Percentiles rank a stretch among this genome's conserved stretches.
Conservation (phyloP, 305 asterid species). For the Solanum chacoense region DNA sequence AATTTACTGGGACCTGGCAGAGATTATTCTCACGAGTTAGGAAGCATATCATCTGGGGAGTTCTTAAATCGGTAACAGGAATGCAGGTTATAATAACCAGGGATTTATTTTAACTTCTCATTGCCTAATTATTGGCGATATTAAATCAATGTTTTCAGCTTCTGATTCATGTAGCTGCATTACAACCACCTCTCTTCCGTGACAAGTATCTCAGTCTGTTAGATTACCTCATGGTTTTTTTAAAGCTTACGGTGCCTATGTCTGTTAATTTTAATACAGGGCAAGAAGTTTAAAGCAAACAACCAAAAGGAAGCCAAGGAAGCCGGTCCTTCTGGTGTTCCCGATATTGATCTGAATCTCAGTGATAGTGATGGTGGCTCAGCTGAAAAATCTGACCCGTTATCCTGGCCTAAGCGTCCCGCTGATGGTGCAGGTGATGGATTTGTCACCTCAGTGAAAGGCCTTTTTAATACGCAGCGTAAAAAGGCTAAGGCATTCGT, state of each 20-base stretch:
- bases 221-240: background rate
- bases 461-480: constrained; percentile 83
- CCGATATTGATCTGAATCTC: constrained; percentile 56
- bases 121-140: background rate
- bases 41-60: constrained; percentile 99
- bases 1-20: constrained; percentile 96
- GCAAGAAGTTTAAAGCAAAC: constrained; percentile 80
- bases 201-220: background rate
- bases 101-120: background rate
- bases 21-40: constrained; percentile 94
- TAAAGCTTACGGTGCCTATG: background rate
- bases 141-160: background rate
- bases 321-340: constrained; percentile 33
- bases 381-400: constrained; percentile 59
- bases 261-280: constrained; percentile 25
- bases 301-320: constrained; percentile 29
- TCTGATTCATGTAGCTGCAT: background rate
- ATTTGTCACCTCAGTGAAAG: constrained; percentile 85
- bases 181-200: background rate
- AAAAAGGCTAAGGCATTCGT: constrained; percentile 97
- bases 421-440: constrained; percentile 97
- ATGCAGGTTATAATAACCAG: constrained; percentile 61
- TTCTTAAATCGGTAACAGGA: constrained; percentile 95
- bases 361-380: constrained; percentile 93
- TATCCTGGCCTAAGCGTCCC: constrained; percentile 75